Base-by-base conservation (phyloP, 2,329 filamentous ascomycete genomes). In the Alternaria dauci region DNA sequence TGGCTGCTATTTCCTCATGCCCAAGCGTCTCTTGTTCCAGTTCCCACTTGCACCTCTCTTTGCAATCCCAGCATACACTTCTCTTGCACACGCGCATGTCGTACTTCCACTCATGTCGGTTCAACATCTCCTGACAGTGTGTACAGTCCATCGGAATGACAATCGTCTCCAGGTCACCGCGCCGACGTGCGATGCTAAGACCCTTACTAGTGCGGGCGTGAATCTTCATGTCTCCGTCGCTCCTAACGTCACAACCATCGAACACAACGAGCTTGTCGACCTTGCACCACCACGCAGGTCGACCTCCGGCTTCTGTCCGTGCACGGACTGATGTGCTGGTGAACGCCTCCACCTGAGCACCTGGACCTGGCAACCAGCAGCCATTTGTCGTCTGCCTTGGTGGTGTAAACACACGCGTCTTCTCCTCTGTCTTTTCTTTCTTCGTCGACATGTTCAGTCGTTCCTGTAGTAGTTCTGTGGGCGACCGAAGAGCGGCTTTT, bases 271-370 rank as follows among this genome's bases (percentile, higher is more conserved):
- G 63, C 50, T 71, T 73, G 42, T 78, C 75, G 34, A 71, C 65
- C 46, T 76, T 76, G 52, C 75, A 77, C 75, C 75, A 77, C 75
- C 75, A 77, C 5, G 73, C 70, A 1, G 75, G 72, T 3, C 70
- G 61, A 5, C 61, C 48, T 3, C 51, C 50, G 5, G 62, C 53
- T 39, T 72, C 69, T 3, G 74, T 77, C 6, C 63, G 55, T 8
- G 73, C 74, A 16, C 74, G 67, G 1, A 77, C 68, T 1, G 67
- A 69, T 8, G 67, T 64, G 44, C 75, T 74, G 2, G 62, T 67
- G 41, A 77, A 76, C 0, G 70, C 63, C 8, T 57, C 62, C 34
- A 65, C 36, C 6, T 70, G 67, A 1, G 59, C 65, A 2, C 59
- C 63, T 2, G 75, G 74, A 11, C 67, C 69, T 0, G 74, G 74